Base-by-base conservation (phyloP, 441 rosid species). In the Eruca vesicaria region DNA sequence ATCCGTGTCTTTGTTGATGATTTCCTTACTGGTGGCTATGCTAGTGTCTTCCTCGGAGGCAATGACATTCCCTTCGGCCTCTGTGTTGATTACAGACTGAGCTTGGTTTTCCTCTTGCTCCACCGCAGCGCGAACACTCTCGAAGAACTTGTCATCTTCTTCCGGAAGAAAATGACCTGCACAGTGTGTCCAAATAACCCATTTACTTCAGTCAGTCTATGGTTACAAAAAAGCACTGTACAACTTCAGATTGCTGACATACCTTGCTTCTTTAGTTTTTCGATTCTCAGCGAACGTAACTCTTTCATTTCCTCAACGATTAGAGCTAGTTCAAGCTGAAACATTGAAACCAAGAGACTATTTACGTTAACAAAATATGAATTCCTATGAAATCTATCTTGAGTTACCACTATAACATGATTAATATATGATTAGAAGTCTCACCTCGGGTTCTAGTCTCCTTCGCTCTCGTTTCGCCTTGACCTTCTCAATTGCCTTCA, bases 221-320 rank as follows among this genome's bases (percentile, higher is more conserved):
- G 21, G 48, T 33, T 3, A 52, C 28, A 32, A 2, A 23, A 63
- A 0, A 15, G n/a, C 23, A 68, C n/a, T 72, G 20, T 11, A 38
- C 48, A 7, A 53, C 59, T 53, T 63, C 20, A 32, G 31, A 56
- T 56, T 15, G 23, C 10, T 61, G 18, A 14, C 63, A 69, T 67
- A 89, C 98, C 98, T 87, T 92, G 97, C 81, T 94, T 94, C 86
- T 89, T 92, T 79, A 94, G 74, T 74, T 92, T 94, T 77, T 83
- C 86, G 38, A 94, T 89, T 85, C 97, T 86, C 43, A 91, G 57
- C 50, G 89, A 86, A 6, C 94, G 90, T 75, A 86, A 67, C 69
- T 88, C 91, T 84, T 89, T 96, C 86, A 95, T 41, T 80, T 87
- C 91, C 82, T 93, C 99, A 77, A 90, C 97, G 5, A 95, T 81